A percentile compares a stretch with the other conserved stretches of the same genome.
These are phyloP conservation scores for Boletus coffeatus DNA, from an alignment of 1,284 basidiomycete species.

Conservation along the genomic window DNA sequence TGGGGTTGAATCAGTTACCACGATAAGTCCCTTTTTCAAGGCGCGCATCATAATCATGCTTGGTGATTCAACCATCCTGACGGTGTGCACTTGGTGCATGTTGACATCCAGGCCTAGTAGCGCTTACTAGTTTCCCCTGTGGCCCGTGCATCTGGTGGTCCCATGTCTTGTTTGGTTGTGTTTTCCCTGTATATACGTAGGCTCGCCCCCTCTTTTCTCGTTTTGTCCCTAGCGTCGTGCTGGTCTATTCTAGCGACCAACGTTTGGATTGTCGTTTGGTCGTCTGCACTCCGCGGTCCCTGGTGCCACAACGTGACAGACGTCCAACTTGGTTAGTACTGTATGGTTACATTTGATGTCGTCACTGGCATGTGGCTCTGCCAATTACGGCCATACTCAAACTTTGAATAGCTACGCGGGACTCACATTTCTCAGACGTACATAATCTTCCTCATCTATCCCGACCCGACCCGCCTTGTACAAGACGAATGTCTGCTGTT, in stretches of 20 bases:
- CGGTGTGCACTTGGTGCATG: neutral
- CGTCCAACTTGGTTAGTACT: neutral
- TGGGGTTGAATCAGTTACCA: neutral
- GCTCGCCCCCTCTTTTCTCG: no score
- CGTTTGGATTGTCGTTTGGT: no score
- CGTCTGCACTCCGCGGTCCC: no score
- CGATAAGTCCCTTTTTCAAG: neutral
- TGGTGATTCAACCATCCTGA: neutral
- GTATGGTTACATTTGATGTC: neutral
- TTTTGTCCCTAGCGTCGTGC: no score
- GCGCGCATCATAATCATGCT: neutral
- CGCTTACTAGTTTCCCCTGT: neutral
- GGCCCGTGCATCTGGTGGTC: no score
- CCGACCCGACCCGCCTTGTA: neutral
- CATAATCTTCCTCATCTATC: neutral
- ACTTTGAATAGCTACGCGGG: neutral
- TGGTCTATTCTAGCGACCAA: no score
- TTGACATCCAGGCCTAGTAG: neutral
- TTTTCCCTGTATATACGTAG: no score
- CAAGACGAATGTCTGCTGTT: slow-evolving; percentile 9
- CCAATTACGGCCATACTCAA: neutral
- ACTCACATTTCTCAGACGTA: neutral
- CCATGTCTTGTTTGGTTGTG: no score
- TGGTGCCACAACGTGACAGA: neutral
- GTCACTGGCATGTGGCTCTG: neutral